Conservation (phyloP, 208 protist species). For the Kentomonas sorsogonicus region DNA sequence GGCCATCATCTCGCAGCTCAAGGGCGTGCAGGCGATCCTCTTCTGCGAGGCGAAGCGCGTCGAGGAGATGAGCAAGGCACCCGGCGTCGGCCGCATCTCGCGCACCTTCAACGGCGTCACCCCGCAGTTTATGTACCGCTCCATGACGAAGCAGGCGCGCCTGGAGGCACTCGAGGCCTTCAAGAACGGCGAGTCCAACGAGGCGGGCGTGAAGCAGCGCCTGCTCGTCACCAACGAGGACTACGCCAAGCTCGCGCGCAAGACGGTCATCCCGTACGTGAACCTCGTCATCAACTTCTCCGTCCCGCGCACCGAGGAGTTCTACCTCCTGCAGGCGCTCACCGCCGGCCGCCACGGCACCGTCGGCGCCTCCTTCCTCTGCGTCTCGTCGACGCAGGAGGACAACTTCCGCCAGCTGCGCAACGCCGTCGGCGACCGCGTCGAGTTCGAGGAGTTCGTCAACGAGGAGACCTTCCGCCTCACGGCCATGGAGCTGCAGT, state of each 20-base stretch:
- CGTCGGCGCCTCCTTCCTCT: constrained; percentile 77
- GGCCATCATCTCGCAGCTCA: constrained; percentile 80
- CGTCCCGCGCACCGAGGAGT: constrained; percentile 76
- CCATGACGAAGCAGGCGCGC: constrained; percentile 70
- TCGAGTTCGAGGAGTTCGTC: constrained; percentile 55
- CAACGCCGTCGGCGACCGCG: no score
- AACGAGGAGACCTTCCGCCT: constrained; percentile 61
- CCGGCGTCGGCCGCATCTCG: constrained; percentile 35
- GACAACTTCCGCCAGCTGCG: no score
- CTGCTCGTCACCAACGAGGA: constrained; percentile 87
- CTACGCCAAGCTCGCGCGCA: constrained; percentile 87
- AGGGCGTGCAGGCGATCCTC: constrained; percentile 84
- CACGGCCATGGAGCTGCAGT: constrained; percentile 64
- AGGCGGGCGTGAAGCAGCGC: constrained; percentile 77
- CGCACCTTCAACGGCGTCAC: constrained; percentile 75
- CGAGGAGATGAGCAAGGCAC: constrained; percentile 59
- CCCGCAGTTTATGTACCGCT: constrained; percentile 76
- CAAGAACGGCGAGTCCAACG: constrained; percentile 78
- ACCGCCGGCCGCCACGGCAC: constrained; percentile 76
- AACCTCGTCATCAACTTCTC: constrained; percentile 88
- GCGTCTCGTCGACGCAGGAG: constrained; percentile 50
- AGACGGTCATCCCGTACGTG: constrained; percentile 84
- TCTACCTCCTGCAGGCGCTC: constrained; percentile 81
- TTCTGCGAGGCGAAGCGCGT: constrained; percentile 86
- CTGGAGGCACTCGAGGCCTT: constrained; percentile 71